Conservation (phyloP, 495 filamentous ascomycete species). For the Neurospora tetrasperma region DNA sequence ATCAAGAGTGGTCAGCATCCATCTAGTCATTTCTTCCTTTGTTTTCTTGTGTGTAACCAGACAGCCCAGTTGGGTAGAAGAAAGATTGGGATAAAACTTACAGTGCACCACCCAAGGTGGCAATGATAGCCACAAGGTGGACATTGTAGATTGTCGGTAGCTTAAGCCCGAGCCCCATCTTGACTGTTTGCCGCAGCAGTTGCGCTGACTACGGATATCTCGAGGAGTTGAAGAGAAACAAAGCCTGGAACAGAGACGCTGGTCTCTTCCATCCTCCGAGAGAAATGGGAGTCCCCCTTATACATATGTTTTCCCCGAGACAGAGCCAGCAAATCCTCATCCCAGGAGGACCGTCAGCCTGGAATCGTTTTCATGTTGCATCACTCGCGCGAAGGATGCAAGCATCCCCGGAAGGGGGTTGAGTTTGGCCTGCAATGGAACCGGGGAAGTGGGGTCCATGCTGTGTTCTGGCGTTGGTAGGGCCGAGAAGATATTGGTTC, state of each 20-base stretch:
- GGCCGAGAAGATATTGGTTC: background rate
- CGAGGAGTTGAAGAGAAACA: background rate
- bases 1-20: background rate
- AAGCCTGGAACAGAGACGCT: background rate
- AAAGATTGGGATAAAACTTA: conserved; percentile 10
- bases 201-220: background rate
- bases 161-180: conserved; percentile 17
- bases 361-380: background rate
- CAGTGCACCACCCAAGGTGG: conserved; percentile 51
- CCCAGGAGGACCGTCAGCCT: background rate
- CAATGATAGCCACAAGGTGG: conserved; percentile 53
- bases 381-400: background rate
- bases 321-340: background rate
- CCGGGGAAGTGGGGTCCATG: background rate
- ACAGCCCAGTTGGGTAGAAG: background rate
- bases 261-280: background rate
- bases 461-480: background rate
- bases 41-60: background rate
- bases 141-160: conserved; percentile 49
- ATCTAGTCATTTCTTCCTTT: background rate
- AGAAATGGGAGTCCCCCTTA: background rate
- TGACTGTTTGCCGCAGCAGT: conserved; percentile 2
- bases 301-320: background rate
- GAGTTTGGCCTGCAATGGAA: background rate
- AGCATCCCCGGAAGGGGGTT: background rate